Evolutionary conservation across 2,329 filamentous ascomycete genomes (phyloP).

Genomic region (Paraphaeosphaeria minitans): DNA sequence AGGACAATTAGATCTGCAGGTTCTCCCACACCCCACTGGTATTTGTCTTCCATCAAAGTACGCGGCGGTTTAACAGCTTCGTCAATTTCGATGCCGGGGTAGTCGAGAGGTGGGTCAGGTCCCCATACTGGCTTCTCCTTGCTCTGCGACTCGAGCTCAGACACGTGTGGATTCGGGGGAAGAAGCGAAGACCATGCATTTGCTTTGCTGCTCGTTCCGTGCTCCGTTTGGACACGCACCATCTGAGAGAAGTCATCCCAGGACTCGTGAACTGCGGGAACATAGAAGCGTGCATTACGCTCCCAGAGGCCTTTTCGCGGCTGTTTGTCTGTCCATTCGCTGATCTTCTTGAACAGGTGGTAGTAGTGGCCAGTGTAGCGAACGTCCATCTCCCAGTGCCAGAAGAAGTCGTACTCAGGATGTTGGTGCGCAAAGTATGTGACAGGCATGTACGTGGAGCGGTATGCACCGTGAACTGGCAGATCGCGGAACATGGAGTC

Average conservation of each 20-base stretch:
- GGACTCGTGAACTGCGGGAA: conserved; percentile 69
- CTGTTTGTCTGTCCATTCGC: conserved; percentile 69
- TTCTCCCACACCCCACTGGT: conserved; percentile 71
- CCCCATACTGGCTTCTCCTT: conserved; percentile 58
- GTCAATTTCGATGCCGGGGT: conserved; percentile 57
- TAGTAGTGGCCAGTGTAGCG: conserved; percentile 90
- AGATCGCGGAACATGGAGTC: conserved; percentile 61
- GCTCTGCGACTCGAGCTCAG: conserved; percentile 44
- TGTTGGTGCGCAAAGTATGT: conserved; percentile 90
- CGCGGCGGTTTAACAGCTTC: conserved; percentile 60
- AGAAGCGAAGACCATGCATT: conserved; percentile 51
- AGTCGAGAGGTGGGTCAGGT: conserved; percentile 49
- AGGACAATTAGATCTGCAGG: conserved; percentile 77
- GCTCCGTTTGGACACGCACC: conserved; percentile 66
- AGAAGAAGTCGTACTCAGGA: conserved; percentile 88
- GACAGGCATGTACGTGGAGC: conserved; percentile 89
- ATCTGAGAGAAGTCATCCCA: conserved; percentile 74
- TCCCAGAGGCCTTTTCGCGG: conserved; percentile 78
- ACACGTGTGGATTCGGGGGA: conserved; percentile 50
- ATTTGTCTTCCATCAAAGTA: conserved; percentile 60
- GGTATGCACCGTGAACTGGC: conserved; percentile 70
- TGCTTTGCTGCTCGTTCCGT: conserved; percentile 54
- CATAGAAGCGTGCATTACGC: conserved; percentile 75
- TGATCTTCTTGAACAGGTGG: conserved; percentile 72
- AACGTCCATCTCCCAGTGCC: conserved; percentile 96